Base-by-base conservation (phyloP, 1,284 basidiomycete genomes). In the Rhizopogon parksii region DNA sequence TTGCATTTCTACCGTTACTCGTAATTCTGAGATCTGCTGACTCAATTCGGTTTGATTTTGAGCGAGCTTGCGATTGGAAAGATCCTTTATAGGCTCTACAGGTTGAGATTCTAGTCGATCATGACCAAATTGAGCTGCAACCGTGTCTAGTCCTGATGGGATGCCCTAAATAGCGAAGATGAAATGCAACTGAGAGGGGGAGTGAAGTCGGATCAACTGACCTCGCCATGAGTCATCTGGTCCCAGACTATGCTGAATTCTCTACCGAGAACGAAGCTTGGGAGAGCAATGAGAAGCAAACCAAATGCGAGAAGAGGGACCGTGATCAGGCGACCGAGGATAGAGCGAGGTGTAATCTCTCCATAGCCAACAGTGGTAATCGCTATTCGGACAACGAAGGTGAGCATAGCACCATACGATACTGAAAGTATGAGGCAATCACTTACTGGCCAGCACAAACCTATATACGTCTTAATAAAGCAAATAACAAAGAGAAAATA, bases 241-340 rank as follows among this genome's bases (percentile, higher is more conserved):
- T 92, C 89, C 85, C 90, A 93, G 1, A 92, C 87, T 7, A 85
- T 74, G 53, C 88, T 90, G 65, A 95, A 95, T 64, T 95, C 91
- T 42, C 90, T 71, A 0, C 91, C 91, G 6, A 94, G 79, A 0
- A 95, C 91, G 59, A 95, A 94, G 57, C 83, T 88, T 4, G 91
- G 91, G 1, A 94, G 74, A 0, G 91, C 91, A 60, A 94, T 92
- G 38, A 94, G 75, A 0, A 95, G 74, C 6, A 94, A 73, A 1
- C 91, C 91, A 60, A 91, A 93, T 19, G 90, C 77, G 40, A 95
- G 80, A 17, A 95, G 75, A 0, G 91, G 91, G 0, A 94, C 73
- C 0, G 91, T 91, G 56, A 94, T 73, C 35, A 94, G 71, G 6
- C 89, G 82, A 2, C 91, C 91, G 8, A 93, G 74, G 63, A 88